Conservation (phyloP, 768 basidiomycete genomes). For the Phylloporus arenicola region DNA sequence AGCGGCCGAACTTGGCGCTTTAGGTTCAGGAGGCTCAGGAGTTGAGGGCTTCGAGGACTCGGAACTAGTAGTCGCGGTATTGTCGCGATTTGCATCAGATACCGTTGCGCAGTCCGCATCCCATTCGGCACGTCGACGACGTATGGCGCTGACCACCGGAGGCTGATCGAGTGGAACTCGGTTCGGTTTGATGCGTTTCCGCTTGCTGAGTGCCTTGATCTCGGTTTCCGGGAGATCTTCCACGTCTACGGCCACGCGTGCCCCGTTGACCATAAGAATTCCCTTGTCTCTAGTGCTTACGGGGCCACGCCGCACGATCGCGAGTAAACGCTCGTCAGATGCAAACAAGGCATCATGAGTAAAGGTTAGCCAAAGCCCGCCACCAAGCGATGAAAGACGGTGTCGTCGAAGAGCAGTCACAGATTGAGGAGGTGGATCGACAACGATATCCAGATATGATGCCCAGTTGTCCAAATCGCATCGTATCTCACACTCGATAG, state of each 20-base stretch:
- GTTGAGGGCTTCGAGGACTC: conserved; percentile 18
- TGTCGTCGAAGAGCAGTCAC: conserved; percentile 84
- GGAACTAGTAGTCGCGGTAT: conserved; percentile 6
- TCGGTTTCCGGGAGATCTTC: conserved; percentile 87
- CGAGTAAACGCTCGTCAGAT: conserved; percentile 68
- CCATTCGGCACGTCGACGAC: conserved; percentile 69
- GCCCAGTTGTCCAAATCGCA: conserved; percentile 93
- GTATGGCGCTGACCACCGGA: conserved; percentile 67
- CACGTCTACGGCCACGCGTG: conserved; percentile 75
- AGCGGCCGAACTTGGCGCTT: conserved; percentile 5
- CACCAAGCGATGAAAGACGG: conserved; percentile 78
- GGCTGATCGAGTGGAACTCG: conserved; percentile 94
- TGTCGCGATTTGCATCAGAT: conserved; percentile 15
- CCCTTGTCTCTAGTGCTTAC: conserved; percentile 65
- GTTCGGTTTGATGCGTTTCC: conserved; percentile 79
- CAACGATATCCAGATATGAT: conserved; percentile 74
- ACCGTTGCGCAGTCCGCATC: conserved; percentile 43
- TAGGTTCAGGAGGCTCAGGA: conserved; percentile 20
- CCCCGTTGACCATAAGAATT: conserved; percentile 83
- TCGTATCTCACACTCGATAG: conserved; percentile 84
- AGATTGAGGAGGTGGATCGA: conserved; percentile 86
- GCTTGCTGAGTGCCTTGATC: conserved; percentile 73
- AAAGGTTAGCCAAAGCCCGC: conserved; percentile 91
- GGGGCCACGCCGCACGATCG: conserved; percentile 70
- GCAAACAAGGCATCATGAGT: conserved; percentile 79